Conservation (phyloP, 306 rosid species). For the Acacia crassicarpa region DNA sequence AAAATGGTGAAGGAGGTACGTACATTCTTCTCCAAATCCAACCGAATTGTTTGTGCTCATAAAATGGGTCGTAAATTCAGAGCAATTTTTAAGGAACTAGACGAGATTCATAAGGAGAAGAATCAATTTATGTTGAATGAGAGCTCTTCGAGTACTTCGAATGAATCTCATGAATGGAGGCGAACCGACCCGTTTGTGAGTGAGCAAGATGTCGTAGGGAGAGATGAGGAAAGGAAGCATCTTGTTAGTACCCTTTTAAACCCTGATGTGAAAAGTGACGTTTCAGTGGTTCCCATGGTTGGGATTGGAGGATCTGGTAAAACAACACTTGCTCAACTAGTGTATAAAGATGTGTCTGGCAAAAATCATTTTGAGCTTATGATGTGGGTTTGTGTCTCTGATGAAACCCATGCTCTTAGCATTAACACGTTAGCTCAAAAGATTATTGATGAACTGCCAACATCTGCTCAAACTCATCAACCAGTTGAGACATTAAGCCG, state of each 20-base stretch:
- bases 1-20: too few relatives aligned
- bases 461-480: too few relatives aligned
- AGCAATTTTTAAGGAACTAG: too few relatives aligned
- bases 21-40: too few relatives aligned
- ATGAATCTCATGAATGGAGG: neutral
- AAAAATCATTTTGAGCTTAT: neutral
- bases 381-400: slow-evolving; percentile 30
- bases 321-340: slow-evolving; percentile 31
- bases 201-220: neutral
- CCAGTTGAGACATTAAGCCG: too few relatives aligned
- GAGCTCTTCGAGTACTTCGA: neutral
- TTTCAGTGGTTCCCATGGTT: neutral
- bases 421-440: neutral
- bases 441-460: too few relatives aligned
- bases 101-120: neutral
- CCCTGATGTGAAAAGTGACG: neutral
- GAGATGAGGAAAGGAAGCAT: neutral
- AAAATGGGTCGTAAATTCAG: too few relatives aligned
- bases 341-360: neutral
- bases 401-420: neutral
- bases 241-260: neutral
- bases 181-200: neutral
- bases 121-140: neutral
- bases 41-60: too few relatives aligned
- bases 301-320: slow-evolving; percentile 28